phyloP scores from a whole-genome alignment of 2,329 filamentous ascomycete genomes.

The Colletotrichum gloeosporioides region DNA sequence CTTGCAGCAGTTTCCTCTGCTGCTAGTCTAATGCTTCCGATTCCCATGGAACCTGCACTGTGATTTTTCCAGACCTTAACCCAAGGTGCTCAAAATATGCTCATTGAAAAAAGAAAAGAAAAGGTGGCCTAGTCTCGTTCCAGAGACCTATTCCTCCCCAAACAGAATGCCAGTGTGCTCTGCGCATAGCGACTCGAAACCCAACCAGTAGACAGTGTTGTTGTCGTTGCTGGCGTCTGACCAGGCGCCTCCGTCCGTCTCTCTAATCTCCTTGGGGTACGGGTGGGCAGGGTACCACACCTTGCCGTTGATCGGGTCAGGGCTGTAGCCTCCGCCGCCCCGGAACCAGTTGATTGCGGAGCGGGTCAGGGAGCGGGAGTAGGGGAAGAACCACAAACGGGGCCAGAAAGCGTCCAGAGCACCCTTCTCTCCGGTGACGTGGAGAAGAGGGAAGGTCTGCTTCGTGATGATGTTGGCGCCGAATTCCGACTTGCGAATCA shows the following conservation, averaged over 20 bases:
- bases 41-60: not conserved
- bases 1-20: not conserved
- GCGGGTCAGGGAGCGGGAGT: slow-evolving; percentile 33
- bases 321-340: slow-evolving; percentile 26
- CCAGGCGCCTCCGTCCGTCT: slow-evolving; percentile 20
- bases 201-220: slow-evolving; percentile 16
- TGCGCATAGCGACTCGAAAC: slow-evolving; percentile 19
- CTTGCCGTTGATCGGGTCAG: slow-evolving; percentile 34
- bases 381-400: slow-evolving; percentile 44
- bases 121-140: not conserved
- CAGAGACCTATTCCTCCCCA: slow-evolving; percentile 6
- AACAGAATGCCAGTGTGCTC: slow-evolving; percentile 17
- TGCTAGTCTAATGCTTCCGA: not conserved
- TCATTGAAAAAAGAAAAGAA: not conserved
- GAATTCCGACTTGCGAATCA: slow-evolving; percentile 36
- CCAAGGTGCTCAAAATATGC: not conserved
- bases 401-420: slow-evolving; percentile 35
- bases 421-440: slow-evolving; percentile 44
- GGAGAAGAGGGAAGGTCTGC: slow-evolving; percentile 40
- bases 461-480: slow-evolving; percentile 42
- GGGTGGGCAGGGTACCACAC: slow-evolving; percentile 29
- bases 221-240: slow-evolving; percentile 21
- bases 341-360: slow-evolving; percentile 30
- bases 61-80: slow-evolving; percentile 1
- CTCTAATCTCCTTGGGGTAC: slow-evolving; percentile 11